Evolutionary conservation across 2,329 filamentous ascomycete species (phyloP), one percentile per base, ranked within the genome.

Genomic region (Bipolaris gigantea): DNA sequence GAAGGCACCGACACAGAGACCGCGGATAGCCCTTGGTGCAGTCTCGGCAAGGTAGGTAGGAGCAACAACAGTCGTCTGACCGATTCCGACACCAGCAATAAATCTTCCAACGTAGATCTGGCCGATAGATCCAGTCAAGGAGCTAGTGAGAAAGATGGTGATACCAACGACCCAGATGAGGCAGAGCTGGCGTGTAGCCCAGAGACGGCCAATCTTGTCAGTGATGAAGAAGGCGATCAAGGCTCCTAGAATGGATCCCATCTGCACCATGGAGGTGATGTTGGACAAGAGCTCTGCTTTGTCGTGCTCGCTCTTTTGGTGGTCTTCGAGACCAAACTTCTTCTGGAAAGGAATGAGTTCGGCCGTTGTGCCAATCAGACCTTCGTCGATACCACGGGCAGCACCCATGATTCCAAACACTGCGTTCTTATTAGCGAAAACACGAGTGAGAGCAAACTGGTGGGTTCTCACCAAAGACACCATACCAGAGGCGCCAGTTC

Each of bases 401-500:
- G 89, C 88, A 50, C 89, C 89, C 74, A 92, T 85, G 33, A 93
- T 81, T 43, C 86, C 86, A 59, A 91, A 90, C 4, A 75, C 72
- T 75, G 36, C 4, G 5, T 1, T 18, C 15, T 11, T 32, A 43
- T 69, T 18, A 69, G 60, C 19, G 3, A 19, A 11, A 13, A 13
- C 6, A 27, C 5, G 15, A 40, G 6, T 15, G 25, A 18, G 35
- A 18, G 27, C n/a, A 6, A 15, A 10, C 6, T 11, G 18, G 9
- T 8, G 2, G 4, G 11, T 2, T 32, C 70, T 52, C 62, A 74
- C 72, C 72, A 44, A 89, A 69, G 50, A 92, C 87, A 38, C 88
- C 86, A 73, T 89, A 90, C 86, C 88, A 91, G 57, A 92, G 79
- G 40, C 85, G 81, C 88, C 88, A 91, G 76, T 92, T 92, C 72